These are phyloP conservation scores for Aspergillus flavus DNA, from an alignment of 2,329 filamentous ascomycete genomes.

Conservation along the genomic window DNA sequence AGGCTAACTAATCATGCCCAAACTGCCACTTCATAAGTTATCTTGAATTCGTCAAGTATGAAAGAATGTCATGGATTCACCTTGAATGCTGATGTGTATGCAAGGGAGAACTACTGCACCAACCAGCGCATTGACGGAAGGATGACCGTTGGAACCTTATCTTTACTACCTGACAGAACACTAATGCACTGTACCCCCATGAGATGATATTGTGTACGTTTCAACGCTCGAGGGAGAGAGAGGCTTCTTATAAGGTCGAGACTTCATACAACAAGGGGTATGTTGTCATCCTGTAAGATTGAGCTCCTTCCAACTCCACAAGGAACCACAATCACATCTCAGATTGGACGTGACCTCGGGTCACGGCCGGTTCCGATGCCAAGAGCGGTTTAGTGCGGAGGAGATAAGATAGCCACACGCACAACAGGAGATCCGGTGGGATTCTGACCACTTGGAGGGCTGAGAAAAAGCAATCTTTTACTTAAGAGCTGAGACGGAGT, in stretches of 20 bases:
- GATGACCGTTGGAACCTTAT: neutral
- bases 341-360: slow-evolving; percentile 15
- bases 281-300: neutral
- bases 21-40: neutral
- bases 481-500: neutral
- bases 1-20: too few species aligned
- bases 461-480: neutral
- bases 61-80: neutral
- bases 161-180: neutral
- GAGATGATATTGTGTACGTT: neutral
- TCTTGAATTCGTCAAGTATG: neutral
- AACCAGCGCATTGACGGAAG: neutral
- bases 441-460: neutral
- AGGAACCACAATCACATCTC: neutral
- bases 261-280: neutral
- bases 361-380: slow-evolving; percentile 31
- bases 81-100: neutral
- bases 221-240: neutral
- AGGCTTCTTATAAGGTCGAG: neutral
- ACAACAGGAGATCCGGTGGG: neutral
- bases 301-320: slow-evolving; percentile 1
- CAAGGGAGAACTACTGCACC: neutral
- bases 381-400: slow-evolving; percentile 12
- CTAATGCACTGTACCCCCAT: neutral
- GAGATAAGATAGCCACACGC: slow-evolving; percentile 11